A percentile compares a stretch with the other conserved stretches of the same genome.
These are phyloP conservation scores for Acorus calamus DNA, from an alignment of 106 monocot species.

Conservation along the genomic window DNA sequence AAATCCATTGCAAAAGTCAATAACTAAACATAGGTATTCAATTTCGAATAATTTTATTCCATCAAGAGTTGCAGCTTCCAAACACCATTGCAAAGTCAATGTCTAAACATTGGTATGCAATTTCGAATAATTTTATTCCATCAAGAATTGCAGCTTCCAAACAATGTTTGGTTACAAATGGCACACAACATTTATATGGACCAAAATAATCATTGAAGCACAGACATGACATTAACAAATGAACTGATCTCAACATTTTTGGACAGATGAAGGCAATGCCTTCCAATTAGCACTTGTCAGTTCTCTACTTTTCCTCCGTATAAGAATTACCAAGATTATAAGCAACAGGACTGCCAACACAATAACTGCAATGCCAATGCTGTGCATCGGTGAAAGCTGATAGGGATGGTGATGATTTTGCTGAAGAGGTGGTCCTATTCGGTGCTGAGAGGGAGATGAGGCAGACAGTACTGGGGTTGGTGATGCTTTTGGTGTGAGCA, in stretches of 20 bases:
- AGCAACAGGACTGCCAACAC: constrained; percentile 37
- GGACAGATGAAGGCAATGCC: constrained; percentile 21
- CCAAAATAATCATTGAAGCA: neutral
- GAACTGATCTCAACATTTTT: constrained; percentile 47
- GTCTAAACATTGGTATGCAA: too few relatives aligned
- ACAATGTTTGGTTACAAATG: too few relatives aligned
- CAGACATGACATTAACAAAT: too few relatives aligned
- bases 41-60: too few relatives aligned
- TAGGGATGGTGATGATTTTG: constrained; percentile 19
- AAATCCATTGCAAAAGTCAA: too few relatives aligned
- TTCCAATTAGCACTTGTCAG: constrained; percentile 39
- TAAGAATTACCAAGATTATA: constrained; percentile 48
- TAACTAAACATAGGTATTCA: too few relatives aligned
- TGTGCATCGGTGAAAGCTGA: constrained; percentile 40
- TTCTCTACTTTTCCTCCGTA: constrained; percentile 64
- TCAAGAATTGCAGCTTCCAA: too few relatives aligned
- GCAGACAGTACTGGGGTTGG: constrained; percentile 21
- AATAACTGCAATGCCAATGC: constrained; percentile 52
- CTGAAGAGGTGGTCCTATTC: constrained; percentile 12
- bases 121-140: too few relatives aligned
- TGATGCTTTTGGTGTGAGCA: constrained; percentile 24
- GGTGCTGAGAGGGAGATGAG: constrained; percentile 34
- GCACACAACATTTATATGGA: too few relatives aligned
- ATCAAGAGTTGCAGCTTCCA: too few relatives aligned
- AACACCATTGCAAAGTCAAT: too few relatives aligned